Base-by-base conservation (phyloP, 495 filamentous ascomycete genomes). In the Aspergillus conjunctus region DNA sequence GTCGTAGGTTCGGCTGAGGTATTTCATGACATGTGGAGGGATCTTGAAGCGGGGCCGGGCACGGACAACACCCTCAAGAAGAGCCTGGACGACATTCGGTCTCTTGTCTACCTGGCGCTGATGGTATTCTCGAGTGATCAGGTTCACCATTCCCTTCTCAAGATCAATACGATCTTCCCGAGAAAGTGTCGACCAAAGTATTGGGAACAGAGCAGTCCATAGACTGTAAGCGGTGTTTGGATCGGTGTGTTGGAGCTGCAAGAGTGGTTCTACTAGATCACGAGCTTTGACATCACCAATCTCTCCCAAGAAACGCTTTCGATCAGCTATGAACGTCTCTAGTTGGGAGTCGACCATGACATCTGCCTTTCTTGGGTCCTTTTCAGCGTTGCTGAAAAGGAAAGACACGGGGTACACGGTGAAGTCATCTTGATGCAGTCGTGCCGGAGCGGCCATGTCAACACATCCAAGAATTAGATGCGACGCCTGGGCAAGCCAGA, bases 81-180 rank as follows among this genome's bases (percentile, higher is more conserved):
- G 80, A 18, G 91, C 92, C 63, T 96, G 91, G 12, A 98, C 87
- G 41, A 97, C 95, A 60, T 98, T 98, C 2, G 93, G 95, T 44
- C 94, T 80, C 76, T 90, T 92, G 71, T 97, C 95, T 56, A 97
- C 84, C 68, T 97, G 94, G 39, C 93, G 86, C 54, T 88, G 85
- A 75, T 99, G 95, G 71, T 93, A 97, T 62, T 99, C 95, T 67
- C 93, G 96, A 3, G 93, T 95, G 11, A 98, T 79, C 30, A 99
- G 78, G 4, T 83, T 79, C 6, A 96, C 91, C 68, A 97, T 81
- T 10, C 92, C 93, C 67, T 92, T 90, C 65, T 97, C 89, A 44
- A 99, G 81, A 43, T 98, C 93, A n/a, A 83, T 83, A 51, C 92
- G 87, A 64, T 98, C 95, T 59, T 98, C 95, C 64, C 85, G 89